These are phyloP conservation scores for Verticillium dahliae DNA, from an alignment of 2,329 filamentous ascomycete species.

Conservation along the genomic window DNA sequence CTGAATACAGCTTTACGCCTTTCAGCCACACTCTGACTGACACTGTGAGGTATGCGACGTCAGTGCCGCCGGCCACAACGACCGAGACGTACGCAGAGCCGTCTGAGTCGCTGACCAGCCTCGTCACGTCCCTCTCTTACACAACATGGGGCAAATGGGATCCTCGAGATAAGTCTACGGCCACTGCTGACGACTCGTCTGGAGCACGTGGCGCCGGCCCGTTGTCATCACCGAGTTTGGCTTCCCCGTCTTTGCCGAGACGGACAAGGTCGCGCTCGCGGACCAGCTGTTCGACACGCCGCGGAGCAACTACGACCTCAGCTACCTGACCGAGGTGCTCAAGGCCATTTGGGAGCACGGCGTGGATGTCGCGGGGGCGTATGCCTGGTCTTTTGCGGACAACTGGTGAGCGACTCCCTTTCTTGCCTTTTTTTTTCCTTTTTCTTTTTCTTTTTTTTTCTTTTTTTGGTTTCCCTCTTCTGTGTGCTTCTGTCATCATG, in stretches of 20 bases:
- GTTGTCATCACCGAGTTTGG: conserved; percentile 50
- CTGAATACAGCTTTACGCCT: conserved; percentile 18
- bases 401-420: conserved; percentile 29
- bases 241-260: conserved; percentile 45
- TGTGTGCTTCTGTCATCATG: background rate
- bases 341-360: conserved; percentile 50
- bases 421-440: background rate
- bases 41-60: conserved; percentile 23
- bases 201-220: conserved; percentile 48
- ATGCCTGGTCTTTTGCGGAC: conserved; percentile 46
- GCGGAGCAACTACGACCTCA: conserved; percentile 47
- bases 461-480: background rate
- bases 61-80: conserved; percentile 20
- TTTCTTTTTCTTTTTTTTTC: background rate
- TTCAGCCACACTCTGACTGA: conserved; percentile 24
- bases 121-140: conserved; percentile 20
- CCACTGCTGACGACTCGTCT: conserved; percentile 26
- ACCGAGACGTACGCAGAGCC: conserved; percentile 22
- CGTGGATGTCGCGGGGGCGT: conserved; percentile 45
- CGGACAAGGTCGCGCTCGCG: conserved; percentile 25
- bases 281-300: conserved; percentile 49
- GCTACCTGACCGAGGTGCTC: conserved; percentile 46
- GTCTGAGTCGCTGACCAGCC: conserved; percentile 16
- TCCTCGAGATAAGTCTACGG: conserved; percentile 16
- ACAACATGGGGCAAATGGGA: conserved; percentile 28